Percentiles rank a stretch among this genome's conserved stretches.
phyloP scores from a whole-genome alignment of 768 basidiomycete genomes.

The Macrolepiota albuminosa region DNA sequence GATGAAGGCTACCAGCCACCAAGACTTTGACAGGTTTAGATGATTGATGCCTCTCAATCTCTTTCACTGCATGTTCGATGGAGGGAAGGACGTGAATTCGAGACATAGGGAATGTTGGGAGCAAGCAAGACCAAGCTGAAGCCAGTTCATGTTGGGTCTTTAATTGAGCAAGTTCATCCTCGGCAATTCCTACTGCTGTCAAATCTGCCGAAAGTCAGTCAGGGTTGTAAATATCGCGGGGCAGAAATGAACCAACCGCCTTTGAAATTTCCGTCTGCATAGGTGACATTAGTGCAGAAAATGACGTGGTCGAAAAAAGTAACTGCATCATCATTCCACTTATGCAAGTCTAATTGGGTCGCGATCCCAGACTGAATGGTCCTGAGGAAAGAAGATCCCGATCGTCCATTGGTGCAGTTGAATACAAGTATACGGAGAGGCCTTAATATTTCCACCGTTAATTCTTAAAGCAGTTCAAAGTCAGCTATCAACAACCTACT shows the following conservation, averaged over 20 bases:
- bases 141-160: constrained; percentile 75
- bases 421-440: constrained; percentile 71
- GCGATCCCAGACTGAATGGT: constrained; percentile 50
- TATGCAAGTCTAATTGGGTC: constrained; percentile 38
- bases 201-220: constrained; percentile 51
- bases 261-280: constrained; percentile 84
- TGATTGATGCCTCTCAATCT: constrained; percentile 44
- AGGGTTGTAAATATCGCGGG: neutral
- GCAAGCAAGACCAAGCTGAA: constrained; percentile 62
- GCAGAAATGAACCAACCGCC: constrained; percentile 53
- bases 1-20: constrained; percentile 88
- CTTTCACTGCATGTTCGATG: constrained; percentile 81
- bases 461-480: neutral
- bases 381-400: constrained; percentile 66
- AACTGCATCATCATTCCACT: constrained; percentile 30
- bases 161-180: constrained; percentile 58
- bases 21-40: constrained; percentile 50
- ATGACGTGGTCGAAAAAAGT: constrained; percentile 80
- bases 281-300: constrained; percentile 97
- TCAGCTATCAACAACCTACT: constrained; percentile 13
- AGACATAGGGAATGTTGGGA: constrained; percentile 55
- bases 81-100: constrained; percentile 79
- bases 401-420: constrained; percentile 91
- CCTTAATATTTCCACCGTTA: constrained; percentile 16
- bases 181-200: constrained; percentile 60